Evolutionary conservation across 2,329 filamentous ascomycete genomes (phyloP), one percentile per base, ranked within the genome.

Genomic region (Ophiostoma triangulosporum): DNA sequence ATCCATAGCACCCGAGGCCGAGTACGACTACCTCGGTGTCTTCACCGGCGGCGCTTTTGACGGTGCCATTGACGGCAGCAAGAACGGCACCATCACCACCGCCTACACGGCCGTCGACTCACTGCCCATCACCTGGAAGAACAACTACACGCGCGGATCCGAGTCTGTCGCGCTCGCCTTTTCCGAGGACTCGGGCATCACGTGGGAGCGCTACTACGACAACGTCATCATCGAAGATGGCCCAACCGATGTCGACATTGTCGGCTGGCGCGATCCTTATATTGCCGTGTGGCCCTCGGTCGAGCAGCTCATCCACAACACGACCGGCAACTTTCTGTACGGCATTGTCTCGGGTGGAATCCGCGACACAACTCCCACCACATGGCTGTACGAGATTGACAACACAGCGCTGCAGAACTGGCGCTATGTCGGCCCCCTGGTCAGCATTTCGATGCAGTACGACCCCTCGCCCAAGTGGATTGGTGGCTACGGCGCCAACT

Each of bases 21-120:
- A 64, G 7, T 77, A 77, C 59, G 72, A 78, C 54, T 66, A 70
- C 1, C 64, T 76, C 12, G 74, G 75, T 1, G 71, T 77, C 31
- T 78, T 78, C 61, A 74, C 70, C 4, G 75, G 75, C 3, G 74
- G 72, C 35, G 67, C 69, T 4, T 69, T 72, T 56, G 70, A 75
- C 1, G 70, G 73, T 7, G 75, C 74, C 12, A 61, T 73, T 0
- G 58, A 68, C 4, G 73, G 73, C 31, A 24, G 9, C 3, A 67
- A 73, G 32, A 53, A 62, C 7, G 48, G 26, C 24, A 46, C 22
- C 6, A 43, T 51, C 14, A 48, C 40, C 1, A 50, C 46, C 1
- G 11, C 69, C 4, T 70, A 70, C 54, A 64, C 68, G 2, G 67
- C 66, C 6, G 62, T 68, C 14, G 51, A 57, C 31, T 51, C 61